A percentile compares a stretch with the other conserved stretches of the same genome.
Evolutionary conservation across 2,329 filamentous ascomycete genomes (phyloP).

Genomic region (Plectosphaerella cucumerina): DNA sequence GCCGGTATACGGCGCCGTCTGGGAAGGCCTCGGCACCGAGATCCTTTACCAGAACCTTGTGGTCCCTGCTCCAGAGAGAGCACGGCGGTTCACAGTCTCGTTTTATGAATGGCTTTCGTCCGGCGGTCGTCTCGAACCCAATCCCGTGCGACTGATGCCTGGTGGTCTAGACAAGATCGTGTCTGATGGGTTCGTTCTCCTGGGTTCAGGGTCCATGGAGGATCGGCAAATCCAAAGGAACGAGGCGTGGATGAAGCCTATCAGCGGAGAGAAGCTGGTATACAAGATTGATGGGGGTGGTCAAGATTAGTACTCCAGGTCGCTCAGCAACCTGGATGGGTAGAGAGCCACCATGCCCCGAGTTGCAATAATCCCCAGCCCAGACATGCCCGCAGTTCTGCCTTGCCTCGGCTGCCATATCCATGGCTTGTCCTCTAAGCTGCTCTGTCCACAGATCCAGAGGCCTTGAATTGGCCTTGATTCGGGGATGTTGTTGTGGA

Average conservation of each 20-base stretch:
- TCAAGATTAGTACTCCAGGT: background rate
- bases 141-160: slow-evolving; percentile 25
- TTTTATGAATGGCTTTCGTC: slow-evolving; percentile 22
- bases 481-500: too few species aligned
- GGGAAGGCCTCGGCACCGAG: slow-evolving; percentile 35
- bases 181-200: slow-evolving; percentile 20
- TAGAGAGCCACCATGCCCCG: too few species aligned
- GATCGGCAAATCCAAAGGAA: slow-evolving; percentile 13
- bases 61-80: slow-evolving; percentile 9
- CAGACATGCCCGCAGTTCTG: too few species aligned
- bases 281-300: slow-evolving; percentile 11
- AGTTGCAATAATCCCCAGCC: too few species aligned
- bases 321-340: too few species aligned
- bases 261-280: slow-evolving; percentile 36
- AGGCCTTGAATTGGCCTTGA: too few species aligned
- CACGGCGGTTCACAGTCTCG: too few species aligned
- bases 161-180: slow-evolving; percentile 21
- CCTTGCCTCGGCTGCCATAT: too few species aligned
- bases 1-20: slow-evolving; percentile 34
- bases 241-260: slow-evolving; percentile 29
- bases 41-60: slow-evolving; percentile 29
- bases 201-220: slow-evolving; percentile 18
- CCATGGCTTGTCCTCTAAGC: too few species aligned
- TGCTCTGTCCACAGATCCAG: too few species aligned
- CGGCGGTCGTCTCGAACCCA: slow-evolving; percentile 18